phyloP scores from a whole-genome alignment of 2,329 filamentous ascomycete species.

The Botryotinia narcissicola region DNA sequence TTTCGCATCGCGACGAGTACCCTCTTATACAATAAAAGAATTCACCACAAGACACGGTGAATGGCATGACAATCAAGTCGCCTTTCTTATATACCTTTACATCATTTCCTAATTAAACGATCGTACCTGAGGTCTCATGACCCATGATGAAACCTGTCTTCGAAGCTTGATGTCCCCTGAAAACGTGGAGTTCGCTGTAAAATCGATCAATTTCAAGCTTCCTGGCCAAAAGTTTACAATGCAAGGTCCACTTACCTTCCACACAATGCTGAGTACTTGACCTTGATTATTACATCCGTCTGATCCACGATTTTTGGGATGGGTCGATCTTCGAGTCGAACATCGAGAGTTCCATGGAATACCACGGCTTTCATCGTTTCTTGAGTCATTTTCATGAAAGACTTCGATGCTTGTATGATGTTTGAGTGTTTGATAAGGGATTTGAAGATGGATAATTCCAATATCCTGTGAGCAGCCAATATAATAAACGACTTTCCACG shows the following conservation, averaged over 20 bases:
- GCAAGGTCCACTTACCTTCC: slow-evolving; percentile 64
- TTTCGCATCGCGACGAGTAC: slow-evolving; percentile 73
- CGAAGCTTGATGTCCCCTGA: slow-evolving; percentile 73
- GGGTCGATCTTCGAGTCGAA: slow-evolving; percentile 68
- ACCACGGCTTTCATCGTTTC: slow-evolving; percentile 83
- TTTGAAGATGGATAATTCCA: neutral
- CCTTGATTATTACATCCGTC: slow-evolving; percentile 78
- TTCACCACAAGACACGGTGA: slow-evolving; percentile 70
- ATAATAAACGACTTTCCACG: neutral
- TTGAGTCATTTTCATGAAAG: slow-evolving; percentile 25
- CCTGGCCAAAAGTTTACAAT: neutral
- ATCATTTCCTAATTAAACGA: slow-evolving; percentile 63
- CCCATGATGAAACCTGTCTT: slow-evolving; percentile 63
- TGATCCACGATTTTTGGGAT: slow-evolving; percentile 70
- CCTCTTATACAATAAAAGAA: slow-evolving; percentile 86
- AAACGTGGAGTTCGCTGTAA: slow-evolving; percentile 76
- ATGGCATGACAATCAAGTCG: slow-evolving; percentile 78
- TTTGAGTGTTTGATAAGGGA: neutral
- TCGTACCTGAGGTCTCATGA: slow-evolving; percentile 80
- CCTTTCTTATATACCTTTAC: slow-evolving; percentile 70
- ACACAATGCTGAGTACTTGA: slow-evolving; percentile 79
- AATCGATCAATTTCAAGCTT: neutral
- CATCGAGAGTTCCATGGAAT: slow-evolving; percentile 61
- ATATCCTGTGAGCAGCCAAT: neutral
- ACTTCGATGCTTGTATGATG: neutral